Base-by-base conservation (phyloP, 2,329 filamentous ascomycete genomes). In the Capronia americana region DNA sequence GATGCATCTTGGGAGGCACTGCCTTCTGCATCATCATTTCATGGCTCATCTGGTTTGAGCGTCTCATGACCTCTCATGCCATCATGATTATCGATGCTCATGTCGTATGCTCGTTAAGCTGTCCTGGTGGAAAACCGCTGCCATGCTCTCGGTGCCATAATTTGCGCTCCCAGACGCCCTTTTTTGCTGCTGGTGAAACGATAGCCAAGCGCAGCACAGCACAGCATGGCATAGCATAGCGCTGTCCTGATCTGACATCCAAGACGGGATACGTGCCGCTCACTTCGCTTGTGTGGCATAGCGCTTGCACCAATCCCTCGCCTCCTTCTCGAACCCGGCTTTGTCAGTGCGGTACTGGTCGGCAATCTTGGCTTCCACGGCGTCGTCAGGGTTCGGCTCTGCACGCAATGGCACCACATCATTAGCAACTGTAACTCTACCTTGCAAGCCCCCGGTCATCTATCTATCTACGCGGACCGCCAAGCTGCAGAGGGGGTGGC, bases 321-420 rank as follows among this genome's bases (percentile, higher is more conserved):
- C 93, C 58, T 86, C 89, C 83, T 90, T 90, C 64, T 93, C 88
- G 75, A 91, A 97, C 71, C 84, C 85, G 57, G 82, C 79, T 51
- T 85, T 82, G 73, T 93, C 86, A 69, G 84, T 85, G 77, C 88
- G 88, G 79, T 86, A 97, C 82, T 96, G 90, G 68, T 96, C 91
- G 24, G 92, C 93, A 76, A 97, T 96, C 70, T 89, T 85, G 2
- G 88, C 83, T 84, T 97, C 93, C 71, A 97, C 90, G 30, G 93
- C 91, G 79, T 97, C 93, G 74, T 96, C 93, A 6, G 92, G 89
- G 83, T 93, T 91, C 1, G 93, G 93, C 80, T 93, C 91, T 68
- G 87, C 23, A 61, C 14, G 28, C 53, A 34, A 2, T 4, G 10
- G 12, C 20, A 17, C 23, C 28, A 20, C 8, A 30, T 20, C 4